Base-by-base conservation (phyloP, 2,329 filamentous ascomycete genomes). In the Sporothrix curviconia region DNA sequence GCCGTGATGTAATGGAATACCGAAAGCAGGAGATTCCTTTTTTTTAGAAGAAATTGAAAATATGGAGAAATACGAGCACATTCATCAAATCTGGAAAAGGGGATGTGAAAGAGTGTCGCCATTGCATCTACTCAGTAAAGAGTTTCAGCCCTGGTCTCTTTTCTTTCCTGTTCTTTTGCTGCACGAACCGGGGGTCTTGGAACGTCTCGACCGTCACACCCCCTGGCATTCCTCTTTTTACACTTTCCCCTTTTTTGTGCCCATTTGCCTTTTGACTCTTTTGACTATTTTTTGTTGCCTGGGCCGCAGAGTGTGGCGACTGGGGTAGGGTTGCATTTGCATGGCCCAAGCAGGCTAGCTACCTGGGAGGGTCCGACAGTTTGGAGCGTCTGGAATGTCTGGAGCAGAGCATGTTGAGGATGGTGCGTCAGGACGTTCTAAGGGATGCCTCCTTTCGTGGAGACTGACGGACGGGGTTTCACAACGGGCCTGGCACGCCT, bases 351-450 rank as follows among this genome's bases (percentile, higher is more conserved):
- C 14, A 24, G 47, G 17, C 25, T 28, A 52, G 50, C 17, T 15
- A 9, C 14, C 19, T 51, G 55, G 22, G 37, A 57, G 55, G 55
- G 37, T 57, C 55, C 46, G 55, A 57, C 55, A 57, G 46, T 37
- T n/a, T n/a, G n/a, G n/a, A n/a, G n/a, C n/a, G n/a, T n/a, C n/a
- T n/a, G n/a, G n/a, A n/a, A n/a, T n/a, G n/a, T n/a, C 46, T 46
- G 55, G 55, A 37, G 46, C 55, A 57, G 37, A 34, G 47, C 22
- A 30, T 30, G 49, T 52, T 36, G n/a, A 40, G 49, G 24, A 28
- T 37, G 49, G 36, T 53, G 55, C 49, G 47, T 57, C 40, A 57
- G 55, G 47, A 44, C n/a, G 37, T 11, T 25, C 32, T 36, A 57
- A 57, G 55, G 47, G 55, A 56, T 22, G 25, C 39, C 9, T 8